Base-by-base conservation (phyloP, 345 rosid genomes). In the Populus euphratica region DNA sequence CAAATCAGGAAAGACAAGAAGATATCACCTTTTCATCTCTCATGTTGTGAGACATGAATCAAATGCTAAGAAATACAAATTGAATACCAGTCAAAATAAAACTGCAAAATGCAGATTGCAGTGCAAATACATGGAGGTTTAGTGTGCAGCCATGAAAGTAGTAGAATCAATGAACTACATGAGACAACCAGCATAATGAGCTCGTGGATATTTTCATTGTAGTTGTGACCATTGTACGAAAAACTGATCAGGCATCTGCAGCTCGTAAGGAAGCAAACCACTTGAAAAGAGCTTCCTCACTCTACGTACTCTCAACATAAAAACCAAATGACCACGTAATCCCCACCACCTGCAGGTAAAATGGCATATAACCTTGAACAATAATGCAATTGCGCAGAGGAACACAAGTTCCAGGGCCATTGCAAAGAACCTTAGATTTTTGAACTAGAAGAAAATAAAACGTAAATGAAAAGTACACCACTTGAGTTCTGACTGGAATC, bases 331-430 rank as follows among this genome's bases (percentile, higher is more conserved):
- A 91, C 97, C 96, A 91, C 79, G 92, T 87, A 73, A 96, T 88
- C 44, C 98, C 96, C 63, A 87, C 12, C 29, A 92, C 90, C 99
- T 92, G 83, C 77, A 80, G 68, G 76, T 41, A 86, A 76, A 62
- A n/a, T 21, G 14, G 62, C n/a, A 16, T 36, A 68, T 78, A 3
- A 93, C 98, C 97, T 93, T 96, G 83, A 96, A 89, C 69, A 88
- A 52, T 81, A 91, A 91, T 29, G 98, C 94, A 52, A 93, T 92
- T 52, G 73, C 69, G 36, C 96, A 96, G 85, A 81, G 99, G 98
- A 80, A 93, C 81, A 81, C 98, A 96, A 8, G 99, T 93, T 78
- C 98, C 96, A 17, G 99, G 98, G 80, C 97, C 98, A 83, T 96
- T 93, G 86, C 99, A 96, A 77, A 92, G 91, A 78, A 96, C 84